Base-by-base conservation (phyloP, 1,284 basidiomycete genomes). In the Ceratobasidium sp. region DNA sequence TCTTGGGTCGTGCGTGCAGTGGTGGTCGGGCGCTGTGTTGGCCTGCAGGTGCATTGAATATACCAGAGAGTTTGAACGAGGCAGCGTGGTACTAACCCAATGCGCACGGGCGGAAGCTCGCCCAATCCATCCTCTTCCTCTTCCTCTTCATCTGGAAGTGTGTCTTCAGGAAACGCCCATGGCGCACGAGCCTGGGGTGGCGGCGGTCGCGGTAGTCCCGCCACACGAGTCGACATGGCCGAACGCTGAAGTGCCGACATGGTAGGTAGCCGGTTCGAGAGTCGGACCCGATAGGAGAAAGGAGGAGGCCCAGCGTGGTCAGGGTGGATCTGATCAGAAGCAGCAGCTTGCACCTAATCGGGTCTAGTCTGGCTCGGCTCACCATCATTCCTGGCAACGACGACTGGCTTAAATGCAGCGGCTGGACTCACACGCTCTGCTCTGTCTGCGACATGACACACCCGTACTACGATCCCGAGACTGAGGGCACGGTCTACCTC, bases 121-220 rank as follows among this genome's bases (percentile, higher is more conserved):
- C 88, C 88, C n/a, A 94, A 79, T 78, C 92, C 90, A n/a, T 81
- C 85, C 2, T 86, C 84, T 22, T 82, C 86, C n/a, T 90, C 87
- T 9, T 86, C 86, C 1, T 88, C 86, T 0, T 86, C 85, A 0
- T 85, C 85, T 1, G 83, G 85, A 5, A 80, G 77, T 2, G 79
- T 78, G 3, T 75, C 76, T 34, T 77, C 79, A 6, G 69, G 58
- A 51, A 73, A 73, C 13, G 58, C 59, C 59, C 69, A 62, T 22
- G 68, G 68, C 1, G 69, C 69, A 31, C 59, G 43, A 31, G 59
- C 69, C 27, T 62, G 69, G 29, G 53, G 51, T 13, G 66, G 54
- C 22, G 53, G 66, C 13, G 66, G n/a, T 29, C 29, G 39, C 9
- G 68, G 29, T 9, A 71, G 43, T 9, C 54, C 68, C 16, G 69